phyloP scores from a whole-genome alignment of 2,329 filamentous ascomycete genomes.

The Aspergillus sp. region DNA sequence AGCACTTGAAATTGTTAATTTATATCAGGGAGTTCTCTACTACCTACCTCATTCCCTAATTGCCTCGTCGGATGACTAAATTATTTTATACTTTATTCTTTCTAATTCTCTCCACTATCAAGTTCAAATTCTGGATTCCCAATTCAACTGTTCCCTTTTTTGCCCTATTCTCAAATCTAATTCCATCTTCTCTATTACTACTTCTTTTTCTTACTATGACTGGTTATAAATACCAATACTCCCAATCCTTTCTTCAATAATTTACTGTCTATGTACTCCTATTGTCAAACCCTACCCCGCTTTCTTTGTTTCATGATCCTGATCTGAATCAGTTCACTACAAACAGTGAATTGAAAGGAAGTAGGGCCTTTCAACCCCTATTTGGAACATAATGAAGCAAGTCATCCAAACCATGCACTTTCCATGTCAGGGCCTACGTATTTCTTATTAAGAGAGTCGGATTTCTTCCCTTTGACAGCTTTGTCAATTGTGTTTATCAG shows the following conservation, averaged over 20 bases:
- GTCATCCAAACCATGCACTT: too few species aligned
- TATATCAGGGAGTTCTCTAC: neutral
- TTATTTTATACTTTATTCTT: neutral
- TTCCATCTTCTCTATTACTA: conserved; percentile 43
- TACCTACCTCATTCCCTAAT: neutral
- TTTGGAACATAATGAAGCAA: too few species aligned
- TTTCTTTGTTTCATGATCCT: too few species aligned
- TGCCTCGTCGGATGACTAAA: neutral
- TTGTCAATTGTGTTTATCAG: conserved; percentile 39
- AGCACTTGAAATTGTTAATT: neutral
- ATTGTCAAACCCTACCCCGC: conserved; percentile 36
- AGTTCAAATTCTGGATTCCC: conserved; percentile 7
- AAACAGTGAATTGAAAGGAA: too few species aligned
- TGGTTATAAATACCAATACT: conserved; percentile 54
- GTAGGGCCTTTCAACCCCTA: too few species aligned
- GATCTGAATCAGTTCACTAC: too few species aligned
- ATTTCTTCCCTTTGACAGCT: neutral
- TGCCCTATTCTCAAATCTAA: conserved; percentile 25
- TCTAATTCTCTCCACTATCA: neutral
- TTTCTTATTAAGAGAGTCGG: too few species aligned
- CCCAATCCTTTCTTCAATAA: conserved; percentile 51
- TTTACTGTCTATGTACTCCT: conserved; percentile 52
- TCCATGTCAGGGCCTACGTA: too few species aligned
- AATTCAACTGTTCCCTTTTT: conserved; percentile 1
- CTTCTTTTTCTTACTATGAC: conserved; percentile 51